Base-by-base conservation (phyloP, 352 stramenopile genomes). In the Phytophthora pseudosyringae region DNA sequence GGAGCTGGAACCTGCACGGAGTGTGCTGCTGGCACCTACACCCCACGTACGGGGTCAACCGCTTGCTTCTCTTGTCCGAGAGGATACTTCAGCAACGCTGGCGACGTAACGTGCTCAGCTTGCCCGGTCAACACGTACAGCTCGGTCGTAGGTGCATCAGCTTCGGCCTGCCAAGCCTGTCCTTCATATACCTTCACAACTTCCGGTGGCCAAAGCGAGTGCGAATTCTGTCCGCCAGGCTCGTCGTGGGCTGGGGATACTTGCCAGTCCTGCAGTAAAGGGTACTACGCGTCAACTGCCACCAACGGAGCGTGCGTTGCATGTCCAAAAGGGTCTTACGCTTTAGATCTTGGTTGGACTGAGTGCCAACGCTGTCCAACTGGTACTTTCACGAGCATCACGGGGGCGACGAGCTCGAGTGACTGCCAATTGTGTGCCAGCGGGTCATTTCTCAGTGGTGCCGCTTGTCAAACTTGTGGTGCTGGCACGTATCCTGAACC, bases 81-180 rank as follows among this genome's bases (percentile, higher is more conserved):
- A 49, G 85, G 85, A 5, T 89, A 86, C 58, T 89, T 77, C 69
- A 91, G 82, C 47, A 74, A 80, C 48, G n/a, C 18, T 3, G 67
- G 72, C 1, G 65, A 64, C 11, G 50, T 61, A 0, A 29, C 18
- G 4, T 93, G 85, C 25, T 55, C 57, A 0, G 47, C 75, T 9
- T 93, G 85, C 31, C 78, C 82, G 21, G 26, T 73, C 4, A 88
- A 88, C 41, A 90, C 78, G 0, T 87, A 71, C 48, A 83, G 68
- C 32, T 46, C 50, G 11, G 48, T 50, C 0, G 51, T 84, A 15
- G 53, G 65, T 1, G 55, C 67, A 5, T 51, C 64, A 15, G 48
- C 43, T 15, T 54, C 73, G 0, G 53, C 33, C 6, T 92, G 83
- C 32, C 35, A 49, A 1, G 0, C 51, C 1, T 93, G 83, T 48